These are phyloP conservation scores for Ophiocordyceps camponoti-leonardi DNA, from an alignment of 2,329 filamentous ascomycete species.

Conservation along the genomic window DNA sequence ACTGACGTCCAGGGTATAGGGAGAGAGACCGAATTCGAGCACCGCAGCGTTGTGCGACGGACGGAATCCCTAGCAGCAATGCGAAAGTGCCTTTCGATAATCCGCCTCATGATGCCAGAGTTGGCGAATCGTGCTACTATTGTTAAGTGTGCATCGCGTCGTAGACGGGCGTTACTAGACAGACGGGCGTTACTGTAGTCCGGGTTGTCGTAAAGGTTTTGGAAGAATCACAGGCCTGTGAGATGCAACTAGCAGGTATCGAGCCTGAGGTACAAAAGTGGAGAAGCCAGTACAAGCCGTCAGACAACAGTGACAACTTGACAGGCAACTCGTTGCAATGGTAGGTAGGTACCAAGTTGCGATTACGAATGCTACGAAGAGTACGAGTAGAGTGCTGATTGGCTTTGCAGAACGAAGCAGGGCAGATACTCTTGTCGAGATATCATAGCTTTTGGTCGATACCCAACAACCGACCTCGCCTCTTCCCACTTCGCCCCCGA, in stretches of 20 bases:
- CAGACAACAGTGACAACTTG: not conserved
- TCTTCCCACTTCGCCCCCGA: not conserved
- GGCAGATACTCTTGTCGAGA: too few species aligned
- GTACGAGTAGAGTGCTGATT: too few species aligned
- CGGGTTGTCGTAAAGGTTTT: not conserved
- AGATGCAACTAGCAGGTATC: too few species aligned
- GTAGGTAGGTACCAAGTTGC: too few species aligned
- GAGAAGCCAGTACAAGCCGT: not conserved
- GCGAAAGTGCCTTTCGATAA: slow-evolving; percentile 6
- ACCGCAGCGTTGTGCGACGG: too few species aligned
- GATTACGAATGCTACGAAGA: too few species aligned
- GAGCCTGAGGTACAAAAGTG: not conserved
- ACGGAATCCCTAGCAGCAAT: slow-evolving; percentile 2
- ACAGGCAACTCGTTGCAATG: too few species aligned
- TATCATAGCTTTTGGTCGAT: not conserved
- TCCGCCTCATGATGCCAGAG: slow-evolving; percentile 4
- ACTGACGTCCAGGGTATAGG: not conserved
- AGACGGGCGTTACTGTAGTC: not conserved
- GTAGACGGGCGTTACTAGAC: too few species aligned
- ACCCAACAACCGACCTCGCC: not conserved
- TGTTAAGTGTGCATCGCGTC: not conserved
- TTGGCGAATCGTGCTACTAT: not conserved
- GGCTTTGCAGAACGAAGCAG: too few species aligned
- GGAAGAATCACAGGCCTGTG: not conserved
- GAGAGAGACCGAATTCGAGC: not conserved